Evolutionary conservation across 1,284 basidiomycete species (phyloP), one percentile per base, ranked within the genome.

Genomic region (Heterobasidion annosum): DNA sequence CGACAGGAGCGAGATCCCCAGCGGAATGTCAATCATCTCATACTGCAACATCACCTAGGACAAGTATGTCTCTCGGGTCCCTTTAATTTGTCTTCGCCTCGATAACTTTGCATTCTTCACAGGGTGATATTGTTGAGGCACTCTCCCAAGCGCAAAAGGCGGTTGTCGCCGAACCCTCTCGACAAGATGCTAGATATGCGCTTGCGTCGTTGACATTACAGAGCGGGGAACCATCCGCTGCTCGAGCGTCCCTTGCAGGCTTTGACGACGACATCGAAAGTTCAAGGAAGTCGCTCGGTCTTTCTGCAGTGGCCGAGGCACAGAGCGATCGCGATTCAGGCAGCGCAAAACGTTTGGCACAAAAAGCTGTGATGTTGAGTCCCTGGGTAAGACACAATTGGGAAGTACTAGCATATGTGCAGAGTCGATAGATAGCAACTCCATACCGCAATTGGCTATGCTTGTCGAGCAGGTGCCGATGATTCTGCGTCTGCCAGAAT

Each of bases 11-110:
- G 88, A 51, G 91, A 93, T 67, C 84, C 83, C 3, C 68, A 71
- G 46, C 72, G 81, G 51, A 76, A 88, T 59, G 81, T 91, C 18
- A 74, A 81, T 40, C 80, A 85, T 63, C 72, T 93, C 54, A 70
- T 90, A 7, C 73, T 80, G 1, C 79, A 85, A 59, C 81, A 90
- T 61, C 71, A 83, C 63, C 76, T 91, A 16, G 73, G 76, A 8
- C 81, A 83, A 75, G 89, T 88, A 59, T 56, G 48, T 18, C 18
- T 32, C 12, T 10, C 37, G 4, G 25, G 3, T 4, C 25, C 10
- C 4, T 40, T 70, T 66, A 32, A 34, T 47, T 37, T 35, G 13
- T 5, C 34, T 25, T 51, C 37, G 40, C 44, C 43, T 16, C 43
- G 52, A 25, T 8, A n/a, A 7, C 16, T 12, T 40, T 25, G 18